A percentile compares a stretch with the other conserved stretches of the same genome.
Evolutionary conservation across 192 early-diverging fungal species (phyloP).

Genomic region (Backusella parvicylindrica): DNA sequence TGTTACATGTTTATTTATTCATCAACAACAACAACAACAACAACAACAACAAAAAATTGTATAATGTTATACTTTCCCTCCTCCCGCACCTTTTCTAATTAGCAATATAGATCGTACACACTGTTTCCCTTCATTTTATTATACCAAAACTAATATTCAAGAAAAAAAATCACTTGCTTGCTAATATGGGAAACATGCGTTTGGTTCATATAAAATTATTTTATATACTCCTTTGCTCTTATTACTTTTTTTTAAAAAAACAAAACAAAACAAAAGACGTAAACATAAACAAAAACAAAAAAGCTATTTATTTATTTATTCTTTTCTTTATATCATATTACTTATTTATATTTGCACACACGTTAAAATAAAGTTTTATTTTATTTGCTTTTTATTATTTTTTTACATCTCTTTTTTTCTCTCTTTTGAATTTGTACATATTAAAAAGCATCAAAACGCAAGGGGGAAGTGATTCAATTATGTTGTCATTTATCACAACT

Average conservation of each 20-base stretch:
- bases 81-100: background rate
- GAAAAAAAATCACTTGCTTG: background rate
- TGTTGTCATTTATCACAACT: background rate
- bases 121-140: background rate
- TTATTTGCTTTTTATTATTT: background rate
- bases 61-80: background rate
- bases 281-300: background rate
- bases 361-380: background rate
- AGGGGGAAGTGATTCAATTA: background rate
- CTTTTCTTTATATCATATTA: background rate
- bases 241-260: background rate
- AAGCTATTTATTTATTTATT: background rate
- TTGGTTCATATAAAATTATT: background rate
- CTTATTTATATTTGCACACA: conserved; percentile 2
- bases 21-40: too few relatives aligned
- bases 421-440: background rate
- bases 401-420: background rate
- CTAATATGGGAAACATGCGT: background rate
- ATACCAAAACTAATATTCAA: background rate
- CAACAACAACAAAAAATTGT: background rate
- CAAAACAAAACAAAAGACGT: background rate
- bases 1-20: conserved; percentile 5
- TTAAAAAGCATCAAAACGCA: background rate
- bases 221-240: background rate
- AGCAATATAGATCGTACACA: background rate